These are phyloP conservation scores for Podaxis pistillaris DNA, from an alignment of 768 basidiomycete genomes.

Conservation along the genomic window DNA sequence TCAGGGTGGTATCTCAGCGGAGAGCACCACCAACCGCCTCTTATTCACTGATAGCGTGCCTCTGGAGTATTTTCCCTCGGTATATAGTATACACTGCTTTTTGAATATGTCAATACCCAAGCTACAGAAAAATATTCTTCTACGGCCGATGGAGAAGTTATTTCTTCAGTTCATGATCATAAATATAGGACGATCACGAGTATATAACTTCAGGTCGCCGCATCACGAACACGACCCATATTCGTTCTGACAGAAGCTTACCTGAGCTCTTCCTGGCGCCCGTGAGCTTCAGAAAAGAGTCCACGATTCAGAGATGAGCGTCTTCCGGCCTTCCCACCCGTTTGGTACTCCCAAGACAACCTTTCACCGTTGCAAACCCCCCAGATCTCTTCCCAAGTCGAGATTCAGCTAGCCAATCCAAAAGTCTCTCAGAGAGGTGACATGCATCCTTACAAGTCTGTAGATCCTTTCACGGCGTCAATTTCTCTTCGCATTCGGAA, in stretches of 20 bases:
- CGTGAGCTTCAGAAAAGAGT: not conserved
- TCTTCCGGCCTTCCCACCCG: not conserved
- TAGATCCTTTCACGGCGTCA: conserved; percentile 2
- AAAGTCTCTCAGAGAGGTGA: not conserved
- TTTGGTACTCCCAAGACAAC: not conserved
- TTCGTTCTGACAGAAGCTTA: not conserved
- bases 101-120: no score
- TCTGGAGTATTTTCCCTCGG: no score
- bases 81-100: no score
- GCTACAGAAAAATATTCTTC: no score
- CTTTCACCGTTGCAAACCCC: not conserved
- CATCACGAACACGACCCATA: not conserved
- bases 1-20: no score
- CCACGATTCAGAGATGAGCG: not conserved
- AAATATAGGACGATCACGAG: no score
- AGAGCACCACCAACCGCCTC: no score
- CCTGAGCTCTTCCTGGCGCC: not conserved
- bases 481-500: not conserved
- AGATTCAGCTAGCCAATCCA: no score
- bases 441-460: not conserved
- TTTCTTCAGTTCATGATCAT: no score
- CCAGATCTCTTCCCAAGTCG: not conserved
- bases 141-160: no score
- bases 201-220: no score
- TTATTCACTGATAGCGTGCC: no score